Percentiles rank a stretch among this genome's conserved stretches.
These are phyloP conservation scores for Syzygium syzygioides DNA, from an alignment of 441 rosid species.

Conservation along the genomic window DNA sequence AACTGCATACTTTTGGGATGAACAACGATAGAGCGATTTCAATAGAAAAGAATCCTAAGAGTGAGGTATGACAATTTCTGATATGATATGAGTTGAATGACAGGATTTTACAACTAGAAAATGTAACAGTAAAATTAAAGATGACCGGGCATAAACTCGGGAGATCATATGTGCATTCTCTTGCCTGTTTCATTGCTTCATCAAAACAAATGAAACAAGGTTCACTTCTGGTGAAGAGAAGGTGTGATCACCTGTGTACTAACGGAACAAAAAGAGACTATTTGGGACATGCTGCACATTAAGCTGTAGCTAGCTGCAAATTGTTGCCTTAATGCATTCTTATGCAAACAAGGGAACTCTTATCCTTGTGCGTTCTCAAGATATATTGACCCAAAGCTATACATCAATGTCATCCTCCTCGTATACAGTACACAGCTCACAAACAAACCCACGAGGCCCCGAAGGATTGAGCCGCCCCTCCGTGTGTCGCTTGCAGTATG, in stretches of 20 bases:
- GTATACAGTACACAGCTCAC: slow-evolving; percentile 36
- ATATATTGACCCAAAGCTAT: background rate
- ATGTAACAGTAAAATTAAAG: background rate
- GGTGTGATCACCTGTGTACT: background rate
- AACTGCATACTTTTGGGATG: background rate
- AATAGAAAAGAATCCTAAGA: background rate
- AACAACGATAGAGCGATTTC: background rate
- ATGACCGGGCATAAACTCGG: background rate
- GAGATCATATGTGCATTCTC: background rate
- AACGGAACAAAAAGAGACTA: background rate
- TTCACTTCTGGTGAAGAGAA: background rate
- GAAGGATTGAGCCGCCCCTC: slow-evolving; percentile 10
- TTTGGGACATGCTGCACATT: background rate
- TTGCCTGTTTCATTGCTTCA: background rate
- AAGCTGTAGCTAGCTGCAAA: background rate
- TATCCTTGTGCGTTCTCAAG: background rate
- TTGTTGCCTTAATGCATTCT: background rate
- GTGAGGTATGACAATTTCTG: background rate
- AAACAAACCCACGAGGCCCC: slow-evolving; percentile 31
- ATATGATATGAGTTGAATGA: background rate
- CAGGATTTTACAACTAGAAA: background rate
- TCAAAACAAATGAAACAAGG: background rate
- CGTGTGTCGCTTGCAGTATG: slow-evolving; percentile 52
- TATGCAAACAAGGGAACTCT: background rate
- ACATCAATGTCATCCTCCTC: background rate